phyloP scores from a whole-genome alignment of 176 grass and related monocot species.

The Miscanthus lutarioriparius region DNA sequence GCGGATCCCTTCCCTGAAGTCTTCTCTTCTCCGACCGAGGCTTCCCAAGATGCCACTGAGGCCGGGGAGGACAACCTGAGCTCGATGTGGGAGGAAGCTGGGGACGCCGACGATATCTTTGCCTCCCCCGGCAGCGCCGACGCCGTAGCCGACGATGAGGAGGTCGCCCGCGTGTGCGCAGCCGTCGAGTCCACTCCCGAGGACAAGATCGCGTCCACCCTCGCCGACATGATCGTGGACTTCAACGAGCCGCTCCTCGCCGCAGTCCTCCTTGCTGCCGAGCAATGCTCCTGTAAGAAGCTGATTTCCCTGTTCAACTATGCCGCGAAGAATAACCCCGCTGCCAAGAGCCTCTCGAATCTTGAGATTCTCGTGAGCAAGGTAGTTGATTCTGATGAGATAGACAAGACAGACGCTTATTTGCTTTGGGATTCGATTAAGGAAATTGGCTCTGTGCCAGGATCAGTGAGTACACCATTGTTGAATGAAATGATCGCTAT shows the following conservation, averaged over 20 bases:
- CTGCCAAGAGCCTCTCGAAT: constrained; percentile 50
- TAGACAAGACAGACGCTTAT: constrained; percentile 65
- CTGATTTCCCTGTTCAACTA: constrained; percentile 61
- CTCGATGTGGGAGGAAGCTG: constrained; percentile 65
- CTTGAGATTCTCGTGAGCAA: constrained; percentile 55
- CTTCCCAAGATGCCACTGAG: not conserved
- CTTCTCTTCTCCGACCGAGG: too few species aligned
- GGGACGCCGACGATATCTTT: constrained; percentile 51
- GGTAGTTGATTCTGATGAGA: constrained; percentile 40
- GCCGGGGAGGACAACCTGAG: constrained; percentile 50
- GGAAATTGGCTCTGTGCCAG: constrained; percentile 63
- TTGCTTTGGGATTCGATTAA: constrained; percentile 87
- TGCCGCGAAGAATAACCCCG: constrained; percentile 49
- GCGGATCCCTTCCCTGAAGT: too few species aligned
- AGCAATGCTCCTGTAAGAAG: constrained; percentile 53
- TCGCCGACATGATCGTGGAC: constrained; percentile 59
- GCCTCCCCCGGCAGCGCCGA: constrained; percentile 22
- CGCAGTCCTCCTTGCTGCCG: constrained; percentile 52
- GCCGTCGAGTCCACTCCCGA: constrained; percentile 36
- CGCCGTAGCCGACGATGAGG: constrained; percentile 49
- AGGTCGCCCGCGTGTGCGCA: constrained; percentile 48
- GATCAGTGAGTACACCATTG: constrained; percentile 46
- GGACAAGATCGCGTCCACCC: constrained; percentile 53
- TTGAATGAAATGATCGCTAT: constrained; percentile 71
- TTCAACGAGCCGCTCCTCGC: constrained; percentile 69